Base-by-base conservation (phyloP, 2,329 filamentous ascomycete genomes). In the Metarhizium anisopliae region DNA sequence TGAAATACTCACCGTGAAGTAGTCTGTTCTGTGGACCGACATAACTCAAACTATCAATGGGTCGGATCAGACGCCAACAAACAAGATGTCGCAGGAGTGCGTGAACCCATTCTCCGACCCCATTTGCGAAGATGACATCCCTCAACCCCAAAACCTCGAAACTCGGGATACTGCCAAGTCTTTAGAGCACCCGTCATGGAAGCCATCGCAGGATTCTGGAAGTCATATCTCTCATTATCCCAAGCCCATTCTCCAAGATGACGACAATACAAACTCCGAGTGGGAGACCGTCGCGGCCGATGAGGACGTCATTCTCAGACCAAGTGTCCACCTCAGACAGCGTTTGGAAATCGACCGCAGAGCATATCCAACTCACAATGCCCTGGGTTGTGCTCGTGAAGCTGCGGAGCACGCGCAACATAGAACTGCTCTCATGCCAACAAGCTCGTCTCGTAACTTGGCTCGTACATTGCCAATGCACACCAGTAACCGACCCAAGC, bases 241-340 rank as follows among this genome's bases (percentile, higher is more conserved):
- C 5, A 38, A 38, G 35, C 18, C 55, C 18, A 42, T 52, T 32
- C 38, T 55, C 1, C 54, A 53, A 2, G 58, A 58, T 20, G 56
- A 61, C 16, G 63, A 67, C 18, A 59, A 59, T 20, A 30, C 59
- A 4, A 52, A 53, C 51, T 68, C 67, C 2, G 65, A 68, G 25
- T 69, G 66, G 67, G 68, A 69, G 51, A 68, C 66, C 0, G 58
- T 67, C 14, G 63, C 60, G 29, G 58, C 56, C 2, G 47, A 51
- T 18, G 40, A 43, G n/a, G 35, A 18, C 20, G 40, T 47, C 8
- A 29, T 40, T 14, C 20, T 42, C 8, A 35, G 40, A 6, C 25
- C 47, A 35, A 18, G 20, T 30, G 20, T 29, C 45, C 45, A 20
- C 14, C 25, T 7, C 20, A 7, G 13, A 29, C 47, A 49, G 25